Percentiles rank a stretch among this genome's conserved stretches.
phyloP scores from a whole-genome alignment of 2,329 filamentous ascomycete species.

The Venturia pyrina region DNA sequence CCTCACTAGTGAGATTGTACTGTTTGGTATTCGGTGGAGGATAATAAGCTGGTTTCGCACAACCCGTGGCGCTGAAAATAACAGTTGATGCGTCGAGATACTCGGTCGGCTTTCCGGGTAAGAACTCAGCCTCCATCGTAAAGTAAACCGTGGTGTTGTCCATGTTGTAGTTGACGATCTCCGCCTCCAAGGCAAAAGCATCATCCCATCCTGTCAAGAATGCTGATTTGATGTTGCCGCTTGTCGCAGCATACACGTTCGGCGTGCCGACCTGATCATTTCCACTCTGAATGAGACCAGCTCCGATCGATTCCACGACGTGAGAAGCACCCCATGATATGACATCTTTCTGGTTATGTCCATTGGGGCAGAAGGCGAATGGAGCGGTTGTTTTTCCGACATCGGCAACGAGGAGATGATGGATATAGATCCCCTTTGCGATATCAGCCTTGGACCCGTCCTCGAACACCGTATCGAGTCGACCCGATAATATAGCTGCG shows the following conservation, averaged over 20 bases:
- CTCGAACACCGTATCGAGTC: conserved; percentile 6
- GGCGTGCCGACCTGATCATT: conserved; percentile 5
- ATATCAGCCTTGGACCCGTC: conserved; percentile 5
- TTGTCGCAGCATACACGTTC: neutral
- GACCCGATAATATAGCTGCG: conserved; percentile 3
- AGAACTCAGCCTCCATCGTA: neutral
- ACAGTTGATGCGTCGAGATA: conserved; percentile 9
- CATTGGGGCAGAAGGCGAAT: conserved; percentile 7
- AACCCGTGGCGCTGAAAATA: conserved; percentile 11
- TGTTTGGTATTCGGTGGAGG: neutral
- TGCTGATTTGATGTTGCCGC: neutral
- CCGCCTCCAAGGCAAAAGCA: conserved; percentile 1
- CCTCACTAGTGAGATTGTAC: conserved; percentile 8
- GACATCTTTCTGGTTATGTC: conserved; percentile 6
- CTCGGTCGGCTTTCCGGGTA: neutral
- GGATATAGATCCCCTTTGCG: conserved; percentile 4
- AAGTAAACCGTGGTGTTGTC: conserved; percentile 6
- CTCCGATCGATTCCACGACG: conserved; percentile 1
- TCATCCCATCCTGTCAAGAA: conserved; percentile 9
- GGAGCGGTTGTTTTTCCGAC: conserved; percentile 4
- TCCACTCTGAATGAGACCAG: conserved; percentile 8
- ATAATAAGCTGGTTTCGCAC: neutral
- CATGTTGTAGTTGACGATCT: conserved; percentile 8
- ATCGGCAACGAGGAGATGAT: conserved; percentile 8
- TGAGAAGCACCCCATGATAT: neutral